These are phyloP conservation scores for Blastocystis hominis DNA, from an alignment of 352 stramenopile species.

Conservation along the genomic window DNA sequence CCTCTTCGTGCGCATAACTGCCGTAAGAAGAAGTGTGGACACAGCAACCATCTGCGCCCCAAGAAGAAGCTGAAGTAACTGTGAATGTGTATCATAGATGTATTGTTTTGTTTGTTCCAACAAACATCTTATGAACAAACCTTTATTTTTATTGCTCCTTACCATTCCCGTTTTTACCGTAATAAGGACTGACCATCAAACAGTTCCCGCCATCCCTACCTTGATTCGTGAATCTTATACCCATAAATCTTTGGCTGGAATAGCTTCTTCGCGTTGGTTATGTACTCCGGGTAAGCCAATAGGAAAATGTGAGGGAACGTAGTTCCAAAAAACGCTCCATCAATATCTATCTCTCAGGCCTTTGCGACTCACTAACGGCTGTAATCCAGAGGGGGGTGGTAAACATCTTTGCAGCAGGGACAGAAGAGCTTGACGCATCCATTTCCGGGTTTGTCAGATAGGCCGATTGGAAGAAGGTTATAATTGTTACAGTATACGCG, in stretches of 20 bases:
- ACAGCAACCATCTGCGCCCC: constrained; percentile 96
- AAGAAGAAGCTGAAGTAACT: too few species aligned
- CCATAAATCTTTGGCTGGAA: constrained; percentile 92
- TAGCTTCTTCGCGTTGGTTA: constrained; percentile 72
- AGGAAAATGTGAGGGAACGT: constrained; percentile 98
- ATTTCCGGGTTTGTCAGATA: constrained; percentile 82
- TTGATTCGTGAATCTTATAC: constrained; percentile 82
- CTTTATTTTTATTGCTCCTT: background rate
- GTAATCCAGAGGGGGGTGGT: constrained; percentile 58
- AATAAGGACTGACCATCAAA: constrained; percentile 29
- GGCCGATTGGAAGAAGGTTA: constrained; percentile 86
- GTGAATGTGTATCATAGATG: too few species aligned
- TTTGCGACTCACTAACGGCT: background rate
- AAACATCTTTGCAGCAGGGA: constrained; percentile 66
- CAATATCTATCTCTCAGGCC: constrained; percentile 69
- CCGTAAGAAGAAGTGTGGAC: constrained; percentile 99
- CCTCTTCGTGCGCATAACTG: constrained; percentile 96
- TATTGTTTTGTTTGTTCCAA: background rate
- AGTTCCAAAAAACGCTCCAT: constrained; percentile 94
- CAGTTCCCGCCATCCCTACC: constrained; percentile 37
- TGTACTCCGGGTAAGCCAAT: constrained; percentile 85
- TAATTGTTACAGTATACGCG: constrained; percentile 96
- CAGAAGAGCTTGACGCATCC: constrained; percentile 72
- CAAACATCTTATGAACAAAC: background rate
- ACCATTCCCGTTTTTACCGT: background rate